phyloP scores from a whole-genome alignment of 164 flowering plant species.

The Echeveria elegans region DNA sequence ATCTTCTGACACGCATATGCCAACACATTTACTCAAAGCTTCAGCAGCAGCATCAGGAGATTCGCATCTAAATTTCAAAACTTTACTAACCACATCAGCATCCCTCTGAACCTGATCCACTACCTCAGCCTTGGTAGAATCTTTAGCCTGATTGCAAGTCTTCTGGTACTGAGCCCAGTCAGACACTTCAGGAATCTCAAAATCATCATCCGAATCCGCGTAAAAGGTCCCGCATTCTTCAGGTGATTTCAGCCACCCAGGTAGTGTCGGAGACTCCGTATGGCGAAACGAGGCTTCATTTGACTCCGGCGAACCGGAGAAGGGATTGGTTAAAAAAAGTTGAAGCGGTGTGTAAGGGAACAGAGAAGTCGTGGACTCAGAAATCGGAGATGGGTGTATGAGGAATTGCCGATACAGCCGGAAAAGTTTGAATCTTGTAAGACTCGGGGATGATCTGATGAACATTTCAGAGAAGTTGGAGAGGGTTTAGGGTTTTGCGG shows the following conservation, averaged over 20 bases:
- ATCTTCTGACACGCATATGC: conserved; percentile 18
- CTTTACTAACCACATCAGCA: conserved; percentile 26
- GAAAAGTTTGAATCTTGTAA: conserved; percentile 15
- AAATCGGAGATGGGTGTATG: neutral
- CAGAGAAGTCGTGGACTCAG: neutral
- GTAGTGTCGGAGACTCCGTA: conserved; percentile 41
- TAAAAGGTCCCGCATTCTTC: conserved; percentile 8
- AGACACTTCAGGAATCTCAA: conserved; percentile 39
- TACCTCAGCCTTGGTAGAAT: neutral
- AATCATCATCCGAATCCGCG: conserved; percentile 32
- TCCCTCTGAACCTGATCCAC: conserved; percentile 15
- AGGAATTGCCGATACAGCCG: conserved; percentile 9
- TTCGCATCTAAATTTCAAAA: conserved; percentile 19
- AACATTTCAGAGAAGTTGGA: neutral
- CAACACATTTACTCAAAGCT: conserved; percentile 24
- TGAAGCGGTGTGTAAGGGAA: neutral
- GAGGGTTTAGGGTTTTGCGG: conserved; percentile 1
- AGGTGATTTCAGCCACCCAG: conserved; percentile 39
- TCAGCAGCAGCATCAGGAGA: conserved; percentile 28
- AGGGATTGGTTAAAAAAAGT: conserved; percentile 13
- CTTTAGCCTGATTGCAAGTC: conserved; percentile 8
- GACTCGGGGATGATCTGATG: conserved; percentile 15
- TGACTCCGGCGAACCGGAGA: conserved; percentile 19
- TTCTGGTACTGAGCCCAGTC: conserved; percentile 24
- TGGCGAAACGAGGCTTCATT: neutral